Percentiles rank a stretch among this genome's conserved stretches.
These are phyloP conservation scores for Jatropha podagrica DNA, from an alignment of 441 rosid species.

Conservation along the genomic window DNA sequence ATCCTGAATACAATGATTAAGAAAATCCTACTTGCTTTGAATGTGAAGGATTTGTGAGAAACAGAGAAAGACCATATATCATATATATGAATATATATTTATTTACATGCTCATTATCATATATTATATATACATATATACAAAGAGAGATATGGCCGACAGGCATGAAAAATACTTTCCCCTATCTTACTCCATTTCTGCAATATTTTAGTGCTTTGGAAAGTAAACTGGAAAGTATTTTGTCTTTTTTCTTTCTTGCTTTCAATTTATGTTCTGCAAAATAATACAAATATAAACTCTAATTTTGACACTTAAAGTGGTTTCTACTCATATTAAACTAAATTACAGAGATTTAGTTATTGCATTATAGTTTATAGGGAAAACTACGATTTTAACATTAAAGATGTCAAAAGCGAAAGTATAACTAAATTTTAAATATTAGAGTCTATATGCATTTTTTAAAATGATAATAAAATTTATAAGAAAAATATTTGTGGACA, in stretches of 20 bases:
- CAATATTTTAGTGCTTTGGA: slow-evolving; percentile 31
- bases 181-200: slow-evolving; percentile 31
- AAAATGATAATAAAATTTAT: no score
- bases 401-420: no score
- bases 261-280: not conserved
- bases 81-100: not conserved
- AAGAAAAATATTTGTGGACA: no score
- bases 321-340: no score
- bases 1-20: slow-evolving; percentile 30
- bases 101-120: not conserved
- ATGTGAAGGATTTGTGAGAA: not conserved
- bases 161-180: slow-evolving; percentile 39
- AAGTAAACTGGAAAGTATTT: slow-evolving; percentile 15
- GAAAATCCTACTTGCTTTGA: slow-evolving; percentile 26
- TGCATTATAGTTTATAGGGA: no score
- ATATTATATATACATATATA: not conserved
- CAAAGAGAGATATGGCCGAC: slow-evolving; percentile 45
- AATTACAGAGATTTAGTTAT: no score
- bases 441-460: no score
- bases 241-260: not conserved
- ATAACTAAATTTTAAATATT: no score
- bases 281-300: not conserved
- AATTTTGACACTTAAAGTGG: no score
- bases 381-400: no score
- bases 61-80: not conserved